phyloP scores from a whole-genome alignment of 495 filamentous ascomycete genomes.

The Opeltia flavorubescens region DNA sequence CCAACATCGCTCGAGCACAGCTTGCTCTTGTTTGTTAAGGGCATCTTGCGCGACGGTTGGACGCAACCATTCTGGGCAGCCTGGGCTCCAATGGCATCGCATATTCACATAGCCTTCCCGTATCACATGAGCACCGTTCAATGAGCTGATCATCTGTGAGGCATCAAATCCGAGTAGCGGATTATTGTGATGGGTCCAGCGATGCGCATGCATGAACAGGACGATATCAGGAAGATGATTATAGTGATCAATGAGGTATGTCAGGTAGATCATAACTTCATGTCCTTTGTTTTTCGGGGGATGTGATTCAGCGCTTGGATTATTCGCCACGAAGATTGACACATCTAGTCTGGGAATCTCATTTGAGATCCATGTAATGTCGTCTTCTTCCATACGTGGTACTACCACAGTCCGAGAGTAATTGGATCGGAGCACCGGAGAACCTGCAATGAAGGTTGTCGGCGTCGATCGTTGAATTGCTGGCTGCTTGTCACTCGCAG shows the following conservation, averaged over 20 bases:
- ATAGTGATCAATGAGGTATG: constrained; percentile 61
- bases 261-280: constrained; percentile 63
- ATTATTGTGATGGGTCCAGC: constrained; percentile 53
- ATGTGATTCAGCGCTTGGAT: constrained; percentile 43
- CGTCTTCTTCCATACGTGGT: constrained; percentile 38
- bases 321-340: constrained; percentile 53
- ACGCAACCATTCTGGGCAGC: constrained; percentile 54
- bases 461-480: not conserved
- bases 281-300: constrained; percentile 63
- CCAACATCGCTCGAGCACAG: constrained; percentile 39
- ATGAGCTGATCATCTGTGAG: constrained; percentile 35
- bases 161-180: constrained; percentile 34
- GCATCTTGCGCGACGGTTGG: constrained; percentile 37
- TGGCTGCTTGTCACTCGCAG: not conserved
- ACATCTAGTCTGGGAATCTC: constrained; percentile 41
- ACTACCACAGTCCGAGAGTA: constrained; percentile 44
- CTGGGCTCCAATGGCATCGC: constrained; percentile 45
- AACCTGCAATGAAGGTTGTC: constrained; percentile 20
- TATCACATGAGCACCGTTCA: constrained; percentile 38
- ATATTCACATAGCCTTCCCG: constrained; percentile 52
- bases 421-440: constrained; percentile 23
- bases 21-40: constrained; percentile 45
- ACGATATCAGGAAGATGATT: constrained; percentile 50
- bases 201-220: constrained; percentile 58
- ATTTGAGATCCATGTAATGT: constrained; percentile 45